Conservation (phyloP, 768 basidiomycete species). For the Rhodosporidiobolus sp. region DNA sequence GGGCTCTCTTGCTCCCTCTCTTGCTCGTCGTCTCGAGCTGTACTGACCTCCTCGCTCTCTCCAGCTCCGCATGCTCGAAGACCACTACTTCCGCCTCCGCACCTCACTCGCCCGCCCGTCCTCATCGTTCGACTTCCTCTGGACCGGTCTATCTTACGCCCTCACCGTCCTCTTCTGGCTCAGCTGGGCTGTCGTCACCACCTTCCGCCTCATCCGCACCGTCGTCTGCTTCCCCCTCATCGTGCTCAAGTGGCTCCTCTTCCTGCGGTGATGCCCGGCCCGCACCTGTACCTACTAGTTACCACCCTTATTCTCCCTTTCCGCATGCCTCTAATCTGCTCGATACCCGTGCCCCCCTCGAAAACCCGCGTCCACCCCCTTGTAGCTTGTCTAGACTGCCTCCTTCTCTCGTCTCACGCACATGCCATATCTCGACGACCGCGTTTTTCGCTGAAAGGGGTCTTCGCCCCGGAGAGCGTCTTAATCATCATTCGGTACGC, state of each 20-base stretch:
- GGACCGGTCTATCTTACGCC: constrained; percentile 1
- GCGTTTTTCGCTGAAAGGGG: no score
- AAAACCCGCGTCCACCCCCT: no score
- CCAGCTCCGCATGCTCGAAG: constrained; percentile 20
- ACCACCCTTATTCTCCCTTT: no score
- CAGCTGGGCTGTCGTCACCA: constrained; percentile 8
- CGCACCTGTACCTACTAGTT: no score
- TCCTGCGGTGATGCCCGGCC: not conserved
- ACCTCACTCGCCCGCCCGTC: not conserved
- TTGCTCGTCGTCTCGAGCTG: not conserved
- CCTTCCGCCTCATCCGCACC: constrained; percentile 4
- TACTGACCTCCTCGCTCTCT: no score
- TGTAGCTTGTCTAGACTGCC: no score
- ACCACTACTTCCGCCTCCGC: constrained; percentile 18
- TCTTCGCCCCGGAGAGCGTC: no score
- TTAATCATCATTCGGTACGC: no score
- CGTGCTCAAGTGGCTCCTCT: constrained; percentile 1
- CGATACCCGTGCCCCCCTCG: no score
- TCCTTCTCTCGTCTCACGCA: no score
- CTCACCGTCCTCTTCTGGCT: constrained; percentile 16
- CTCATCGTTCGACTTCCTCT: constrained; percentile 5
- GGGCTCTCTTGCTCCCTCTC: not conserved
- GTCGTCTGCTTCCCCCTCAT: not conserved
- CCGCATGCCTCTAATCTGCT: no score
- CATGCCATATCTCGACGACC: no score